A percentile compares a stretch with the other conserved stretches of the same genome.
These are phyloP conservation scores for Suillus americanus DNA, from an alignment of 768 basidiomycete species.

Conservation along the genomic window DNA sequence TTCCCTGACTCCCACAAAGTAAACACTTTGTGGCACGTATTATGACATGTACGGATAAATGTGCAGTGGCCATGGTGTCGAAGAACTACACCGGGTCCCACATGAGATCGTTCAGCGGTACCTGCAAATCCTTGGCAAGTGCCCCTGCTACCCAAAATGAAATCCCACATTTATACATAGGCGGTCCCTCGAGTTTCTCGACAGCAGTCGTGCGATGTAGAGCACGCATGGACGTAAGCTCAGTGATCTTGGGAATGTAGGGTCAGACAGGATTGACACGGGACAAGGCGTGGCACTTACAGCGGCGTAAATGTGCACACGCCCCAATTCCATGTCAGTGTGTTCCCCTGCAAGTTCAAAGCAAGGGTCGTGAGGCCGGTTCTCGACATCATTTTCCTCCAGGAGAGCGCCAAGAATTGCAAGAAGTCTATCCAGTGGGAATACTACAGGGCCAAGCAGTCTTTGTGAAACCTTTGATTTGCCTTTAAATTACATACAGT, in stretches of 20 bases:
- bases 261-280: conserved; percentile 3
- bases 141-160: conserved; percentile 53
- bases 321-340: conserved; percentile 69
- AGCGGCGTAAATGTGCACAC: conserved; percentile 56
- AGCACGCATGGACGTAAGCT: conserved; percentile 63
- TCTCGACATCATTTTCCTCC: conserved; percentile 64
- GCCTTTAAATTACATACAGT: conserved; percentile 1
- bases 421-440: conserved; percentile 76
- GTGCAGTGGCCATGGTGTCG: background rate
- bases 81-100: conserved; percentile 51
- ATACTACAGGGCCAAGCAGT: conserved; percentile 75
- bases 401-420: conserved; percentile 78
- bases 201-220: conserved; percentile 60
- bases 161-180: conserved; percentile 75
- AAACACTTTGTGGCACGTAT: background rate
- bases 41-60: background rate
- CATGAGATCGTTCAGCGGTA: conserved; percentile 62
- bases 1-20: background rate
- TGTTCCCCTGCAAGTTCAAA: conserved; percentile 65
- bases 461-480: conserved; percentile 64
- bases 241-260: conserved; percentile 49
- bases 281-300: conserved; percentile 40
- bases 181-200: conserved; percentile 68
- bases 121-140: conserved; percentile 58
- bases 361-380: conserved; percentile 42